Percentiles rank a stretch among this genome's conserved stretches.
Evolutionary conservation across 2,329 filamentous ascomycete species (phyloP).

Genomic region (Aspergillus sp.): DNA sequence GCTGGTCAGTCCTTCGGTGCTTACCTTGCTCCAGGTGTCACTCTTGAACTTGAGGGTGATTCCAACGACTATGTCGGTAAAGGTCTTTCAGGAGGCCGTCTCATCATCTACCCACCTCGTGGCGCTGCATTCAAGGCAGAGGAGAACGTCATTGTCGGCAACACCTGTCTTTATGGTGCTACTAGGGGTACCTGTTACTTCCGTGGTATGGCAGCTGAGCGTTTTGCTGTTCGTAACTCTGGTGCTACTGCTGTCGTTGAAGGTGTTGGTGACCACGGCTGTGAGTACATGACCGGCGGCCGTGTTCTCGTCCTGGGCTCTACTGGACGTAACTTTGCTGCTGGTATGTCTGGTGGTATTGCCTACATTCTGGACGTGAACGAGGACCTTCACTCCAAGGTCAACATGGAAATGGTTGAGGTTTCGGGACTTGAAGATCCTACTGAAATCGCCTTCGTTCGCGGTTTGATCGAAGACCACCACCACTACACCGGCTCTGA

Average conservation of each 20-base stretch:
- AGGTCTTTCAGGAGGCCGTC: conserved; percentile 83
- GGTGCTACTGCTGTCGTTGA: conserved; percentile 95
- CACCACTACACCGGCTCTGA: conserved; percentile 98
- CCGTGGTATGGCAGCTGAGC: conserved; percentile 92
- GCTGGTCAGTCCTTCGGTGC: conserved; percentile 96
- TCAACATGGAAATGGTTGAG: conserved; percentile 98
- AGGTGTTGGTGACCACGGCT: conserved; percentile 91
- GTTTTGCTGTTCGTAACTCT: conserved; percentile 94
- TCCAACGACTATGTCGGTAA: conserved; percentile 97
- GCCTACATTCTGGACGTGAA: conserved; percentile 89
- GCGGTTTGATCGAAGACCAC: conserved; percentile 90
- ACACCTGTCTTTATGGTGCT: conserved; percentile 91
- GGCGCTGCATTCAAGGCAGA: conserved; percentile 91
- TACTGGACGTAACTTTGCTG: conserved; percentile 94
- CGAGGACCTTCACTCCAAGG: conserved; percentile 84
- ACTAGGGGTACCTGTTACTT: conserved; percentile 91
- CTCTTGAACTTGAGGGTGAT: conserved; percentile 91
- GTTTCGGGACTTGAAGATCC: conserved; percentile 78
- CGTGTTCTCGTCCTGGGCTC: conserved; percentile 80
- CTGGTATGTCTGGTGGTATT: conserved; percentile 97
- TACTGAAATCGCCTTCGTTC: conserved; percentile 81
- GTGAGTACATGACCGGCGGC: conserved; percentile 98
- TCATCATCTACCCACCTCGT: conserved; percentile 90
- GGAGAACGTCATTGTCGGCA: conserved; percentile 90
- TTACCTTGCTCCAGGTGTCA: conserved; percentile 88